Evolutionary conservation across 2,329 filamentous ascomycete genomes (phyloP), one percentile per base, ranked within the genome.

Genomic region (Knufia fluminis): DNA sequence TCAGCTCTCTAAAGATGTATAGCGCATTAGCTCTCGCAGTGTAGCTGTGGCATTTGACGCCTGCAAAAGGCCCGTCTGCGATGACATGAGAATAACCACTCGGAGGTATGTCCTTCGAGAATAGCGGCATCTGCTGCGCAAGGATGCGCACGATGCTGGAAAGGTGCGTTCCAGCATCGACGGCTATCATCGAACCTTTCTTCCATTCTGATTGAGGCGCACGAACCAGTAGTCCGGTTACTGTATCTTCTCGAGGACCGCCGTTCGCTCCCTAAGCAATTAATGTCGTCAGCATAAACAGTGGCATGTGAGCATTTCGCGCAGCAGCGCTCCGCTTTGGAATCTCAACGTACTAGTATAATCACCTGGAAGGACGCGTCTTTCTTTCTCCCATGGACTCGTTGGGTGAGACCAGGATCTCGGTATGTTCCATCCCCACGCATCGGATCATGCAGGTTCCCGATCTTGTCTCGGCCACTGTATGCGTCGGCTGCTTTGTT

Each of bases 101-200:
- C 24, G 55, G 54, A 9, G 60, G 58, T 28, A 63, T 50, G 35
- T 60, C 60, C 33, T 54, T 54, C n/a, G 54, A 55, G 45, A 46
- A 49, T 17, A 44, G 20, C 9, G 62, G 66, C 40, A 74, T 72
- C 47, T 77, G 72, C 53, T 77, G 66, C 54, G 88, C 76, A 22
- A 98, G 73, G 42, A 94, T 85, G 42, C 79, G 77, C n/a, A 80
- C 80, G 50, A 98, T 95, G 49, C 87, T 82, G 23, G 86, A 82
- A 35, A 98, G 77, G 64, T 96, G 86, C 26, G 90, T 87, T 42
- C 92, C 92, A 8, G 89, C 90, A 71, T 98, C 92, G 46, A 98
- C 84, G n/a, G 91, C 89, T 23, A 97, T 73, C 35, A 96, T 67
- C 0, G 89, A 96, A 39, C 85, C 83, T 59, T 82, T 85, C 43